phyloP scores from a whole-genome alignment of 2,329 filamentous ascomycete genomes.

The Hypoxylon sp. region DNA sequence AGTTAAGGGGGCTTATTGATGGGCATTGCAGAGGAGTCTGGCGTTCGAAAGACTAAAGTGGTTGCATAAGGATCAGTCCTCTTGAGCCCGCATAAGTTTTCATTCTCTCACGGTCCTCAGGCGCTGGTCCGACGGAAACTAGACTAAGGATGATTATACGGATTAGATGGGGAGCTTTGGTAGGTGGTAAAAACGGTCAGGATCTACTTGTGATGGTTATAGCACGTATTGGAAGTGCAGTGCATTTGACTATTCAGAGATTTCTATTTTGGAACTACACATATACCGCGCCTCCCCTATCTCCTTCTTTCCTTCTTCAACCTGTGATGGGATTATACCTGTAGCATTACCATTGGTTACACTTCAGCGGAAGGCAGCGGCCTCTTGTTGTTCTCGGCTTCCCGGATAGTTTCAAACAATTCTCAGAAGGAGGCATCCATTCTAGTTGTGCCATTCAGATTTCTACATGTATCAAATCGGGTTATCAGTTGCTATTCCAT shows the following conservation, averaged over 20 bases:
- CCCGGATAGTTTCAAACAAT: not conserved
- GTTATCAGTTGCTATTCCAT: not conserved
- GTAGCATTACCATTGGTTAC: not conserved
- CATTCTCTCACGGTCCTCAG: conserved; percentile 33
- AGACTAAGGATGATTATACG: conserved; percentile 34
- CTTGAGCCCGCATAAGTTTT: conserved; percentile 45
- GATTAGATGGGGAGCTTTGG: conserved; percentile 27
- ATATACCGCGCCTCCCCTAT: not conserved
- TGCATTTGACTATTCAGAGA: conserved; percentile 1
- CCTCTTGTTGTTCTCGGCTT: not conserved
- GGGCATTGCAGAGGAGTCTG: conserved; percentile 54
- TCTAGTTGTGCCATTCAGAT: not conserved
- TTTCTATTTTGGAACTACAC: not conserved
- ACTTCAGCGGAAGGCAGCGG: not conserved
- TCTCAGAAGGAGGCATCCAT: not conserved
- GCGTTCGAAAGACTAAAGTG: conserved; percentile 50
- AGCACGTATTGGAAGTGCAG: conserved; percentile 26
- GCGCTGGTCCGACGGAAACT: not conserved
- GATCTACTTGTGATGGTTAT: conserved; percentile 27
- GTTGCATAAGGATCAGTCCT: conserved; percentile 45
- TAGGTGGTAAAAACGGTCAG: conserved; percentile 29
- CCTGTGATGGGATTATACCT: not conserved
- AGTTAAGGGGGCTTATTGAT: conserved; percentile 28
- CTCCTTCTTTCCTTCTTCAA: not conserved
- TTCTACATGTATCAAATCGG: not conserved